Base-by-base conservation (phyloP, 176 grass and related monocot genomes). In the Ensete glaucum region DNA sequence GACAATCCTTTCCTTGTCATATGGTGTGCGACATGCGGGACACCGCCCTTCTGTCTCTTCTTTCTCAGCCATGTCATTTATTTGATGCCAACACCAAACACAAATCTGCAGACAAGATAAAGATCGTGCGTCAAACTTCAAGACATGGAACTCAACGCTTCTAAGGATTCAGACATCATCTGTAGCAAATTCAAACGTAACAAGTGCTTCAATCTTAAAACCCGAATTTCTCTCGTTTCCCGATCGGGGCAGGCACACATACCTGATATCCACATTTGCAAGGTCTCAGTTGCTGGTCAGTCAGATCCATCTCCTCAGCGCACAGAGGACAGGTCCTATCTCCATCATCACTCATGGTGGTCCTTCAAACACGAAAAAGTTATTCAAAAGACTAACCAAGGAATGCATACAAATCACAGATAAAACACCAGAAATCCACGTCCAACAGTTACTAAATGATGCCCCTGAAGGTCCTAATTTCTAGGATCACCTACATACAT, bases 1-100 rank as follows among this genome's bases (percentile, higher is more conserved):
- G 52, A 89, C 91, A 80, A 99, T 91, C 84, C 88, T 87, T 22
- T 99, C 96, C 79, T 99, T 99, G 79, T 99, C 96, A 23, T 99
- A 99, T 43, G 80, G 58, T 0, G 85, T 86, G 20, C 96, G 88
- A 67, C 96, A 94, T 5, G 96, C 96, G 21, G 96, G 96, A 66
- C 96, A 99, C 15, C 91, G 86, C 15, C 91, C 96, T 81, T 95
- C 91, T 0, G 86, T 89, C 16, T 99, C 88, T 69, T 99, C 95
- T 76, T 99, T 99, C 76, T 94, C 91, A 24, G 96, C 88, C 88
- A 99, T 94, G 71, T 95, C 91, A 73, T 91, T 95, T 82, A 99
- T 89, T 22, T 99, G 96, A 82, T 99, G 96, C 91, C 91, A 99
- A 67, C 96, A 99, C 96, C 96, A 99, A 56, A 99, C 88, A 77